Base-by-base conservation (phyloP, 176 grass and related monocot genomes). In the Hsuehochloa calcarea region DNA sequence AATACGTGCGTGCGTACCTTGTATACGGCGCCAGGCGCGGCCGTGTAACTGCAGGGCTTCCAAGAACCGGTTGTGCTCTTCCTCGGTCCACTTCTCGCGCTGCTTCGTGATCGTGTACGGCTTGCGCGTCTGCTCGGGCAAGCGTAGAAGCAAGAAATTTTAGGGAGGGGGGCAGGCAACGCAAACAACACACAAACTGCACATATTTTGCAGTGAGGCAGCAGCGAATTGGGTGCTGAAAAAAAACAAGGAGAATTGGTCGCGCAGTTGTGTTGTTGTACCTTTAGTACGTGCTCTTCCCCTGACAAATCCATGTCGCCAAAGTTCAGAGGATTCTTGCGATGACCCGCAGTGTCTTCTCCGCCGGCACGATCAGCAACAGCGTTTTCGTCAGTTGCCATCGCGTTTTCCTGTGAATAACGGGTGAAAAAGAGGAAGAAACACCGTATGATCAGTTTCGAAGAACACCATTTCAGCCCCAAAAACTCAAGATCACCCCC, bases 21-120 rank as follows among this genome's bases (percentile, higher is more conserved):
- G 92, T 59, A 98, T 95, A 10, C 85, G 91, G 70, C 95, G 95
- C 95, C 95, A 98, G 10, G 91, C 90, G 75, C 95, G 95, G 8
- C 95, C 92, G 75, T 98, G 86, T 4, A 98, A 23, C 82, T 92
- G 95, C 40, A 98, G 81, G 85, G 95, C 95, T 14, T 98, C 95
- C 2, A 98, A 20, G 88, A 98, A 98, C 22, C 87, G 90, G 44
- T 64, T 90, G 87, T 98, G 95, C 79, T 98, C 95, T 1, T 93
- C 93, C 84, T 98, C 93, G 6, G 93, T 89, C 95, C 95, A 98
- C 78, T 90, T 98, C 81, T 98, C 95, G 22, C 95, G 87, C 72
- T 98, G 95, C 89, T 98, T 98, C 0, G 92, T 93, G 90, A 98
- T 93, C 11, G 93, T 98, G 89, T 98, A 98, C 75, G 95, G 89